Evolutionary conservation across 164 flowering plant species (phyloP).

Genomic region (Chloranthus sessilifolius): DNA sequence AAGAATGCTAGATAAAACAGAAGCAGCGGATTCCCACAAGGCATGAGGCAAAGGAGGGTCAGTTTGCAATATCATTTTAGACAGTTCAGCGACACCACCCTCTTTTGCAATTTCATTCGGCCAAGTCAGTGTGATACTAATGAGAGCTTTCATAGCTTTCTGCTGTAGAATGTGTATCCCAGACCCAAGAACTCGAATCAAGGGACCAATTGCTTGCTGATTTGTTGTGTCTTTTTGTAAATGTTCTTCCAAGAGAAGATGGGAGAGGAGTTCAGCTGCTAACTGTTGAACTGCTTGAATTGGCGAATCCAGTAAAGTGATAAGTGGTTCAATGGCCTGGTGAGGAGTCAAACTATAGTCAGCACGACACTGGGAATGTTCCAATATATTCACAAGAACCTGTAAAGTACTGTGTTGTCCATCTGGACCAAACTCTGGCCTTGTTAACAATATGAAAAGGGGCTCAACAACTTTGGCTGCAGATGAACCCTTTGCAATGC

Average conservation of each 20-base stretch:
- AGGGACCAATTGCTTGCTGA: conserved; percentile 83
- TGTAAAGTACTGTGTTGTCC: conserved; percentile 94
- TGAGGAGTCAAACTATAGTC: conserved; percentile 62
- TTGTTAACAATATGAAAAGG: conserved; percentile 61
- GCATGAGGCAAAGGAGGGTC: conserved; percentile 89
- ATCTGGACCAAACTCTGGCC: conserved; percentile 80
- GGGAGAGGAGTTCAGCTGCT: conserved; percentile 95
- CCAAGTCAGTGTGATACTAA: conserved; percentile 77
- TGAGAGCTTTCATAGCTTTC: conserved; percentile 91
- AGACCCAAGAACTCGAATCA: conserved; percentile 76
- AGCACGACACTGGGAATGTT: conserved; percentile 86
- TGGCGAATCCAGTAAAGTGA: conserved; percentile 83
- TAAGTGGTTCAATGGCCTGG: conserved; percentile 80
- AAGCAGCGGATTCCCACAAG: conserved; percentile 94
- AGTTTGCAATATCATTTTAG: conserved; percentile 83
- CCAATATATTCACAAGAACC: conserved; percentile 92
- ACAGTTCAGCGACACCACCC: conserved; percentile 88
- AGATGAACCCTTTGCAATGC: conserved; percentile 84
- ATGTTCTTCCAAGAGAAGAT: conserved; percentile 80
- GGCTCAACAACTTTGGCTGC: conserved; percentile 97
- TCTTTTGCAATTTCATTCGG: conserved; percentile 98
- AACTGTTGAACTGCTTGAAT: conserved; percentile 79
- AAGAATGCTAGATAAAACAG: conserved; percentile 72
- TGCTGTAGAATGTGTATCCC: conserved; percentile 83
- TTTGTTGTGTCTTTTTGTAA: conserved; percentile 80